phyloP scores from a whole-genome alignment of 2,329 filamentous ascomycete genomes.

The Nothophaeocryptopus gaeumannii region DNA sequence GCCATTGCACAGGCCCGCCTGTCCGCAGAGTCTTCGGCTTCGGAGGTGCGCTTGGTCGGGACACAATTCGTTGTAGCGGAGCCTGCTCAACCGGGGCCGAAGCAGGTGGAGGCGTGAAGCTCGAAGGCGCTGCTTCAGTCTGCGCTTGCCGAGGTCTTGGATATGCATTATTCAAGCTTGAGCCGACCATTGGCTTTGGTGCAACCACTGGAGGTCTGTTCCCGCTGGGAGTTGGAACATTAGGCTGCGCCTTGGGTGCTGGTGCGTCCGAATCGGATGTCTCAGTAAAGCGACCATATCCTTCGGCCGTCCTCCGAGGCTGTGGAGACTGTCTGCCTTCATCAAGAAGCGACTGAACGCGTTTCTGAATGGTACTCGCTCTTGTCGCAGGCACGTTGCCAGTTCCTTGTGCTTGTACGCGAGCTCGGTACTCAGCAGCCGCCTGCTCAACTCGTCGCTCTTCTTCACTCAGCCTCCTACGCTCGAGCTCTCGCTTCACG shows the following conservation, averaged over 20 bases:
- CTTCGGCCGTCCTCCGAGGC: constrained; percentile 69
- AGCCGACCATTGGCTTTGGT: constrained; percentile 23
- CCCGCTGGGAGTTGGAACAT: constrained; percentile 10
- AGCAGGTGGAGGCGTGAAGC: constrained; percentile 3
- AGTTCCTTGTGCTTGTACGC: constrained; percentile 62
- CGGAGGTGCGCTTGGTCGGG: constrained; percentile 56
- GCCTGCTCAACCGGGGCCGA: constrained; percentile 8
- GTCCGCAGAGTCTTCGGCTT: constrained; percentile 60
- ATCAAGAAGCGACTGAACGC: constrained; percentile 79
- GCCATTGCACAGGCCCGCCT: constrained; percentile 32
- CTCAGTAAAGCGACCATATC: constrained; percentile 84
- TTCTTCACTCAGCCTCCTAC: constrained; percentile 76
- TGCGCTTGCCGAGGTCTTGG: constrained; percentile 24
- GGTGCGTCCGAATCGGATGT: constrained; percentile 6
- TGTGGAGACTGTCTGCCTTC: constrained; percentile 65
- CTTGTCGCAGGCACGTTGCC: constrained; percentile 55
- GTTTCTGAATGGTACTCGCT: constrained; percentile 84
- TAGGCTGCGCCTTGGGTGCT: constrained; percentile 11
- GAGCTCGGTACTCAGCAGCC: constrained; percentile 80
- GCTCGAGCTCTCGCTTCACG: constrained; percentile 84
- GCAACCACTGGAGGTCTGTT: constrained; percentile 25
- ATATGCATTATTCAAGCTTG: constrained; percentile 24
- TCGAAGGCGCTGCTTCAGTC: constrained; percentile 8
- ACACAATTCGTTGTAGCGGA: constrained; percentile 27
- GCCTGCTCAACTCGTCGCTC: constrained; percentile 86